Percentiles rank a stretch among this genome's conserved stretches.
Evolutionary conservation across 352 stramenopile genomes (phyloP).

Genomic region (Phytopythium sindhum): DNA sequence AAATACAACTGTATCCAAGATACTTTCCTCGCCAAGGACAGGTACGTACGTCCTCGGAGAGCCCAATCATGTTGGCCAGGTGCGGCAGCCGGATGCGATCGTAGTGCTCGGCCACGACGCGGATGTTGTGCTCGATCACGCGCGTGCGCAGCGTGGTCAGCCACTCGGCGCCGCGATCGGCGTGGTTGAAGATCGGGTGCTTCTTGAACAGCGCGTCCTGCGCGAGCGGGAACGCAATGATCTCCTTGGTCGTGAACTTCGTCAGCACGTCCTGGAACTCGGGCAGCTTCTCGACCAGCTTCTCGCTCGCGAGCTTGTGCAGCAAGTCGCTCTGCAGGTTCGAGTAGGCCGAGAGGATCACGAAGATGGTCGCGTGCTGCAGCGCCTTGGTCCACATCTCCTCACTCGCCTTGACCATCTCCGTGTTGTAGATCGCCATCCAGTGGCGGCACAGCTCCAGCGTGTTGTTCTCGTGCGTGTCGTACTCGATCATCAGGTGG

Average conservation of each 20-base stretch:
- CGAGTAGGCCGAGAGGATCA: constrained; percentile 68
- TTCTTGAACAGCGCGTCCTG: constrained; percentile 84
- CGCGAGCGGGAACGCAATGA: constrained; percentile 93
- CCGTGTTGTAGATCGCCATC: constrained; percentile 81
- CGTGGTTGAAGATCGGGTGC: constrained; percentile 82
- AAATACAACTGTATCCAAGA: constrained; percentile 3
- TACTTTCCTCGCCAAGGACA: background rate
- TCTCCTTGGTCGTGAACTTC: constrained; percentile 96
- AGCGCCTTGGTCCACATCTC: constrained; percentile 71
- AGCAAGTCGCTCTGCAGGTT: constrained; percentile 80
- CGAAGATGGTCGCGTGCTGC: constrained; percentile 76
- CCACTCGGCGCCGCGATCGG: constrained; percentile 78
- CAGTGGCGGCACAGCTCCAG: constrained; percentile 92
- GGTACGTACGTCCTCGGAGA: constrained; percentile 83
- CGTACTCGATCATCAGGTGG: constrained; percentile 94
- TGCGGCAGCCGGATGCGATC: constrained; percentile 91
- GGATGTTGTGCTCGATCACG: constrained; percentile 98
- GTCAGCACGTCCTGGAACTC: constrained; percentile 64
- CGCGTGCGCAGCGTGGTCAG: constrained; percentile 87
- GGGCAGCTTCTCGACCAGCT: constrained; percentile 58
- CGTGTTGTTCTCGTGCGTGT: constrained; percentile 95
- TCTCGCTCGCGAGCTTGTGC: constrained; percentile 59
- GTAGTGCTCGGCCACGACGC: constrained; percentile 94
- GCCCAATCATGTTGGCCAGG: constrained; percentile 92
- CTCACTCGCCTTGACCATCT: constrained; percentile 63